phyloP scores from a whole-genome alignment of 352 stramenopile genomes.

The Phytophthora constricta region DNA sequence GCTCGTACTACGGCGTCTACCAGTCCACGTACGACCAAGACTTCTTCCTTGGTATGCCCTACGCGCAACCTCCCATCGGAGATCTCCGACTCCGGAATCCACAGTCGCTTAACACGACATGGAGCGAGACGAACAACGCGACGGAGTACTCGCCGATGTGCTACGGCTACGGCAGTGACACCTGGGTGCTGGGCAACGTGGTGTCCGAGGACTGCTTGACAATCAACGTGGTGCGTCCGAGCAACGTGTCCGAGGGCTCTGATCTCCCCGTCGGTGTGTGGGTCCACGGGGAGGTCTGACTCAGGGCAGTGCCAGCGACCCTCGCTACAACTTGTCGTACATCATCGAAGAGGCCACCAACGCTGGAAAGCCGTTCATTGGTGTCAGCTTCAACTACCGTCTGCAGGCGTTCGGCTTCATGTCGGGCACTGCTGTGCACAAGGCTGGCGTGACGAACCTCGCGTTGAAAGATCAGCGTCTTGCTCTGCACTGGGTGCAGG shows the following conservation, averaged over 20 bases:
- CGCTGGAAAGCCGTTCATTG: conserved; percentile 38
- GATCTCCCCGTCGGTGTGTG: conserved; percentile 34
- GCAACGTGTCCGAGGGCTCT: conserved; percentile 21
- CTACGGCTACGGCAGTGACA: conserved; percentile 34
- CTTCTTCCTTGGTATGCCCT: conserved; percentile 42
- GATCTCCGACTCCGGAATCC: conserved; percentile 34
- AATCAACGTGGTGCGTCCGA: conserved; percentile 77
- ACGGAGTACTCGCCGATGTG: conserved; percentile 53
- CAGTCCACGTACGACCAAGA: conserved; percentile 33
- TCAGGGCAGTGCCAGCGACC: conserved; percentile 29
- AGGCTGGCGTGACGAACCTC: conserved; percentile 79
- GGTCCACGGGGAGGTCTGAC: conserved; percentile 34
- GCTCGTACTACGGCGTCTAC: conserved; percentile 30
- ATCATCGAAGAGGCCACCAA: conserved; percentile 31
- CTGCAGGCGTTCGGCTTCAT: conserved; percentile 45
- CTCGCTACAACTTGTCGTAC: conserved; percentile 42
- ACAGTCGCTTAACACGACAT: conserved; percentile 26
- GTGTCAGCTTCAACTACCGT: conserved; percentile 51
- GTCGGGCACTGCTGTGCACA: conserved; percentile 31
- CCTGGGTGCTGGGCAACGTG: conserved; percentile 26
- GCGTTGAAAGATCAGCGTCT: conserved; percentile 87
- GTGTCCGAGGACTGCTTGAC: conserved; percentile 86
- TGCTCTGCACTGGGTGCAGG: conserved; percentile 83
- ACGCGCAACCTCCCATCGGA: conserved; percentile 34
- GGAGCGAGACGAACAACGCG: conserved; percentile 31